Base-by-base conservation (phyloP, 176 grass and related monocot genomes). In the Thinopyrum elongatum region DNA sequence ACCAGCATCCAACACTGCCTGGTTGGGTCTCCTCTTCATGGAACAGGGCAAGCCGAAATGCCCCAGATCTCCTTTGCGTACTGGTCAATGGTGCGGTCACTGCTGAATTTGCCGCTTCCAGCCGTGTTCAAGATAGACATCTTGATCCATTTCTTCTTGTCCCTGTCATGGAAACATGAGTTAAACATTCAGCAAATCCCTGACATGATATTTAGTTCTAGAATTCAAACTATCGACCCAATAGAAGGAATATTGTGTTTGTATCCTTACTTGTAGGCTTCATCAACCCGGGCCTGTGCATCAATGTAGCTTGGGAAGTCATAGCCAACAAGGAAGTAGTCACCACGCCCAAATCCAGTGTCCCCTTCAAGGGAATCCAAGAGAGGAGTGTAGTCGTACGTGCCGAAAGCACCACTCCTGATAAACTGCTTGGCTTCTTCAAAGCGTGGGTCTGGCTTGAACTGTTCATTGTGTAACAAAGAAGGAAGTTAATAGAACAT, bases 101-200 rank as follows among this genome's bases (percentile, higher is more conserved):
- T 99, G 92, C 97, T 99, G 80, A 99, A 99, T 81, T 99, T 96
- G 65, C 97, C 94, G 55, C 94, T 96, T 12, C 94, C 97, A 59
- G 94, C 94, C n/a, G 97, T 99, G 90, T 91, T 99, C 83, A 96
- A 67, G 30, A 99, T 96, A 13, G 94, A 99, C 97, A 96, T 99
- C 80, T 96, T 99, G 34, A 70, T 81, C 97, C 97, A 99, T 82
- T 70, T 90, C 73, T 94, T 99, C 81, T 87, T 87, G 79, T 99
- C 94, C 85, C 97, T 96, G 88, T 57, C 55, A 95, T 58, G 25
- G 49, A 78, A 80, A 27, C 77, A 84, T 69, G 62, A 47, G 68
- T 58, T 34, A 47, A 70, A 7, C 42, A 69, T 25, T 80, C 38
- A 84, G 42, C 74, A 57, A 58, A 58, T 58, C 6, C 21, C 21